Percentiles rank a stretch among this genome's conserved stretches.
Conservation (phyloP, 208 protist species). For the Naegleria fowleri region DNA sequence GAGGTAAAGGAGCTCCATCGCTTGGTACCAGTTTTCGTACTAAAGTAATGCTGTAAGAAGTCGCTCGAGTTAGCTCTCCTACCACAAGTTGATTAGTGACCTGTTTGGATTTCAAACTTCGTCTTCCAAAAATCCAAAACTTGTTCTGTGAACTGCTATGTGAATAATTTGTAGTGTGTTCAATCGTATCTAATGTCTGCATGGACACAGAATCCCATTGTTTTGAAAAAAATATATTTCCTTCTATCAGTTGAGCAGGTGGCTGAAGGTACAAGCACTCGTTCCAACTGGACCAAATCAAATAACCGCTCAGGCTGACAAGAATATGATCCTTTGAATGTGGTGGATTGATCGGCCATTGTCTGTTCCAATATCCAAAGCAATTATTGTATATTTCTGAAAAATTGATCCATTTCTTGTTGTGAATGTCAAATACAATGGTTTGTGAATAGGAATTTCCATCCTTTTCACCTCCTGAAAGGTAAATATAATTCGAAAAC, state of each 20-base stretch:
- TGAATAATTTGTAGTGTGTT: no score
- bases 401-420: neutral
- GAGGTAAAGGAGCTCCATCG: neutral
- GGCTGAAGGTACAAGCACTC: no score
- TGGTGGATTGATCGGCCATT: neutral
- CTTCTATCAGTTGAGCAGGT: no score
- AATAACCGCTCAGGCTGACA: neutral
- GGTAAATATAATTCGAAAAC: neutral
- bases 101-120: neutral
- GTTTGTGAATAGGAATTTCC: neutral
- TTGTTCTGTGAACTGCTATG: no score
- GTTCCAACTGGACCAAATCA: neutral
- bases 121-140: neutral
- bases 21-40: neutral
- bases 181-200: no score
- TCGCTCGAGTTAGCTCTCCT: neutral
- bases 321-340: neutral
- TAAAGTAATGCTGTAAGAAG: neutral
- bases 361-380: neutral
- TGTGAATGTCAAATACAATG: neutral
- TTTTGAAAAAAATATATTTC: no score
- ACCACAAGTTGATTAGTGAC: neutral
- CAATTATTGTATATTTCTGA: neutral
- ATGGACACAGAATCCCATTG: no score
- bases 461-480: neutral